phyloP scores from a whole-genome alignment of 2,329 filamentous ascomycete genomes.

The Aspergillus texensis region DNA sequence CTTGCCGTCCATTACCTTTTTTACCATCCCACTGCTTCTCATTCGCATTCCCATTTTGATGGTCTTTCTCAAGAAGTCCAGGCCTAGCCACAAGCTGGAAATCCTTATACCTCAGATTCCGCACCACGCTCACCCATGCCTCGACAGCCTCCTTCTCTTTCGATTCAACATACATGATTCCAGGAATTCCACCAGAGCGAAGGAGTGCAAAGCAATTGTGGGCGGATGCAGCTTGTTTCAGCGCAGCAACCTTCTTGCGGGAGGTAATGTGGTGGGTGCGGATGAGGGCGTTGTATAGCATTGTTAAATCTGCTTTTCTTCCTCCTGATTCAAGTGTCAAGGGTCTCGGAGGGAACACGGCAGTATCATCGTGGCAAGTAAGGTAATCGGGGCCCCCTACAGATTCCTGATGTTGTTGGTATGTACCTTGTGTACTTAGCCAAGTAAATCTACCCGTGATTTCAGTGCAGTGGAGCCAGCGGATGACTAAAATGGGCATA shows the following conservation, averaged over 20 bases:
- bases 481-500: too few relatives aligned
- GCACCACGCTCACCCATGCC: constrained; percentile 67
- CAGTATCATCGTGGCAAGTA: background rate
- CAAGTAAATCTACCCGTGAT: too few relatives aligned
- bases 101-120: constrained; percentile 71
- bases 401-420: background rate
- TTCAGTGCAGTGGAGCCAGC: too few relatives aligned
- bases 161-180: constrained; percentile 78
- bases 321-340: background rate
- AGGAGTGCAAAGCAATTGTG: constrained; percentile 66
- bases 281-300: constrained; percentile 63
- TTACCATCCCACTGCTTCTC: background rate
- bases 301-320: constrained; percentile 4
- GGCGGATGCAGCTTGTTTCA: constrained; percentile 66
- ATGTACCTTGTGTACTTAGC: too few relatives aligned
- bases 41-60: background rate
- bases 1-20: background rate
- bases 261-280: constrained; percentile 82
- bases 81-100: constrained; percentile 66
- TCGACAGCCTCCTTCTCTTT: constrained; percentile 55
- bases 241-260: constrained; percentile 68
- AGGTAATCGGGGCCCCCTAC: background rate
- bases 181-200: constrained; percentile 68
- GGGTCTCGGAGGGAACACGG: background rate
- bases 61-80: constrained; percentile 33